Evolutionary conservation across 1,139 yeast species (phyloP).

Genomic region (Groenewaldozyma sp.): DNA sequence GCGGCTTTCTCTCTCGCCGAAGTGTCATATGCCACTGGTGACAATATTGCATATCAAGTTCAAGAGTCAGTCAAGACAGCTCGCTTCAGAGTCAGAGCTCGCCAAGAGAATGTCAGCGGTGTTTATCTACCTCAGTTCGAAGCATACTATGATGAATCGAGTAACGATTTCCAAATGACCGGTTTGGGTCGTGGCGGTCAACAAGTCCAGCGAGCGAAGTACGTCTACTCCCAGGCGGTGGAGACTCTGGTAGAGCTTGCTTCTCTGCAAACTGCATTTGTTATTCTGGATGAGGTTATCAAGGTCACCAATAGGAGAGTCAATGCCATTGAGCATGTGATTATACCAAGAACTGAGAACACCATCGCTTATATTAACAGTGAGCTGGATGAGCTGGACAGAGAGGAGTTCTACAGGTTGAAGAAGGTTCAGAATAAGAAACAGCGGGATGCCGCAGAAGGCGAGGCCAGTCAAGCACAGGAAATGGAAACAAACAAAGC

Average conservation of each 20-base stretch:
- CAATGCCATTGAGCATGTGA: slow-evolving; percentile 96
- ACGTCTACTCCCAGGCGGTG: slow-evolving; percentile 87
- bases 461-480: slow-evolving; percentile 55
- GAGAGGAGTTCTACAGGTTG: slow-evolving; percentile 94
- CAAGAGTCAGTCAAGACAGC: slow-evolving; percentile 86
- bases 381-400: slow-evolving; percentile 92
- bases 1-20: slow-evolving; percentile 97
- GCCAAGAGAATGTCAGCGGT: slow-evolving; percentile 95
- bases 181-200: slow-evolving; percentile 99
- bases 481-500: slow-evolving; percentile 13
- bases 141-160: slow-evolving; percentile 67
- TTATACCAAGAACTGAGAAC: slow-evolving; percentile 94
- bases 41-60: slow-evolving; percentile 87
- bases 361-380: slow-evolving; percentile 88
- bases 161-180: slow-evolving; percentile 90
- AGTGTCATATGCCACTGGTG: slow-evolving; percentile 95
- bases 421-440: slow-evolving; percentile 97
- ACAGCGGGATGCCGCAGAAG: slow-evolving; percentile 62
- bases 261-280: slow-evolving; percentile 83
- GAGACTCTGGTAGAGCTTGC: slow-evolving; percentile 95
- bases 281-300: slow-evolving; percentile 92
- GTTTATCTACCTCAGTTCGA: slow-evolving; percentile 91
- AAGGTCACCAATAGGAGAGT: slow-evolving; percentile 97
- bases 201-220: slow-evolving; percentile 91
- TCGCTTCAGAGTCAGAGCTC: slow-evolving; percentile 81